These are phyloP conservation scores for Auxenochlorella protothecoides DNA, from an alignment of 139 green algal species.

Conservation along the genomic window DNA sequence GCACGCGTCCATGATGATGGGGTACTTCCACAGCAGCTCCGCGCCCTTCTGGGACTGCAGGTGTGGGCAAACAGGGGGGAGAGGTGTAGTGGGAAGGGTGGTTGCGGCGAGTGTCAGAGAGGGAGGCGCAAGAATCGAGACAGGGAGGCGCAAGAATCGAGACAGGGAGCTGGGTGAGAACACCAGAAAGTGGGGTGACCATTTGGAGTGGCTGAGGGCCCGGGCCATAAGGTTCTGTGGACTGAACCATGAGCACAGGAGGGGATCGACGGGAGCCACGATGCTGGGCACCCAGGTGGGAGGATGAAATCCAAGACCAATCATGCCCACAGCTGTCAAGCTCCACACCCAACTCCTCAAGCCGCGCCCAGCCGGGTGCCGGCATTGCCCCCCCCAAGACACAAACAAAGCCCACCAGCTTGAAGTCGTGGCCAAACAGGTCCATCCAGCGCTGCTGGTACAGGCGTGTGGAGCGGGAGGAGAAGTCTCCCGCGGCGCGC, in stretches of 20 bases:
- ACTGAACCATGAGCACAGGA: neutral
- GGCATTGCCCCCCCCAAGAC: neutral
- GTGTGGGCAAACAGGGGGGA: neutral
- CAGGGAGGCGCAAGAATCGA: no score
- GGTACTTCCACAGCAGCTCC: slow-evolving; percentile 44
- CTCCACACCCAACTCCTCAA: neutral
- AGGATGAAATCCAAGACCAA: neutral
- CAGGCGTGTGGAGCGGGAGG: slow-evolving; percentile 28
- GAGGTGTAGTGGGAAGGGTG: no score
- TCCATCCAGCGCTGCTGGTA: slow-evolving; percentile 63
- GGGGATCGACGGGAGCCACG: neutral
- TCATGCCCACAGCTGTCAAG: neutral
- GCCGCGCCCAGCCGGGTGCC: neutral
- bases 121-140: no score
- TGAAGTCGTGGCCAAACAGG: slow-evolving; percentile 78
- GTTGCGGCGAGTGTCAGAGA: neutral
- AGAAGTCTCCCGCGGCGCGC: slow-evolving; percentile 62
- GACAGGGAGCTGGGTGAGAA: no score
- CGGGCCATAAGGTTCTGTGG: no score
- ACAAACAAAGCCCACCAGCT: slow-evolving; percentile 24
- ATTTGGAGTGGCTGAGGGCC: no score
- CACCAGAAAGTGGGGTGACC: no score
- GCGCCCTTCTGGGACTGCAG: slow-evolving; percentile 40
- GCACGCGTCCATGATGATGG: slow-evolving; percentile 72
- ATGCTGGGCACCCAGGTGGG: neutral